A percentile compares a stretch with the other conserved stretches of the same genome.
phyloP scores from a whole-genome alignment of 1,139 yeast species.

The Yamadazyma pseudoaaseri region DNA sequence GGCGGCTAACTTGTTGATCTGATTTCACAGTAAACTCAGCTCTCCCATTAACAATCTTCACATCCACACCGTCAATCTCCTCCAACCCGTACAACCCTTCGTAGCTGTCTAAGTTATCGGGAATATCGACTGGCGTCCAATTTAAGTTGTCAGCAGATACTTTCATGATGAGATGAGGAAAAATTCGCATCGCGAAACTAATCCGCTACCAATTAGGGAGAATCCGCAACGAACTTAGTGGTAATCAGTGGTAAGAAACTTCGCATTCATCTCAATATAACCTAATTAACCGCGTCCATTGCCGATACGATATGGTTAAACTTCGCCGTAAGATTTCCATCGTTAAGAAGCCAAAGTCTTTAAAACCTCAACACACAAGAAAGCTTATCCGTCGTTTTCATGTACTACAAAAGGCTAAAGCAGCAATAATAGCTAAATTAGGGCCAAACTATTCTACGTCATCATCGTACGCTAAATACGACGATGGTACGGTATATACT shows the following conservation, averaged over 20 bases:
- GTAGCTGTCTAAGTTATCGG: constrained; percentile 81
- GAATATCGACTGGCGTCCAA: constrained; percentile 84
- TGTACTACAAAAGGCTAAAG: constrained; percentile 52
- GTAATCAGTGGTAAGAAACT: too few species aligned
- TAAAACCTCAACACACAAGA: constrained; percentile 69
- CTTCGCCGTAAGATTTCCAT: constrained; percentile 6
- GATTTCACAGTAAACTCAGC: constrained; percentile 53
- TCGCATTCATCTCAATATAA: too few species aligned
- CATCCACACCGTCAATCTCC: constrained; percentile 91
- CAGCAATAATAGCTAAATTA: constrained; percentile 32
- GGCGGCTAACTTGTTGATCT: constrained; percentile 16
- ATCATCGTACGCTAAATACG: constrained; percentile 6
- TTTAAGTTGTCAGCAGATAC: constrained; percentile 43
- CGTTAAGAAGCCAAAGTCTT: constrained; percentile 27
- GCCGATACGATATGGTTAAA: too few species aligned
- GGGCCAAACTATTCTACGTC: constrained; percentile 4
- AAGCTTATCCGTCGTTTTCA: constrained; percentile 69
- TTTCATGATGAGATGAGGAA: constrained; percentile 12
- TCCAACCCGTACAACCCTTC: constrained; percentile 91
- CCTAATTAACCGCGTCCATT: too few species aligned
- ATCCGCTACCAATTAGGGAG: neutral
- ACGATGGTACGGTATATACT: neutral
- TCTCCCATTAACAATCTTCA: constrained; percentile 63
- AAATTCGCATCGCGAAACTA: neutral
- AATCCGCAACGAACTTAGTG: too few species aligned